Conservation (phyloP, 495 filamentous ascomycete species). For the Neurospora sp. region DNA sequence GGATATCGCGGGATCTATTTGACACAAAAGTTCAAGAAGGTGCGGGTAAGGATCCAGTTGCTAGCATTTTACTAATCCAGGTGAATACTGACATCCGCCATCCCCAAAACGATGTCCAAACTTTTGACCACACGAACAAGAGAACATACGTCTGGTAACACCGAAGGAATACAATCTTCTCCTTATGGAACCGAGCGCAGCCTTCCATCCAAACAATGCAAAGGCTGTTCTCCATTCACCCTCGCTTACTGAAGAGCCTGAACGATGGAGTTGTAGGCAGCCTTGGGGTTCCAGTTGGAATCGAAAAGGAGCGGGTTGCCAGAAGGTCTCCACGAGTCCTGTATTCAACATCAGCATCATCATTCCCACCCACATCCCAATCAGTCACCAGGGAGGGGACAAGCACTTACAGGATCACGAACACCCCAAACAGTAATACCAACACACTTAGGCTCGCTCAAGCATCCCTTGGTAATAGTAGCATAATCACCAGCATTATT, state of each 20-base stretch:
- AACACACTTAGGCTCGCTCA: constrained; percentile 54
- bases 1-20: too few species aligned
- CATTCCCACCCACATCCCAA: background rate
- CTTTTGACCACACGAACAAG: background rate
- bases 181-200: background rate
- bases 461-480: constrained; percentile 53
- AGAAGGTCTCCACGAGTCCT: constrained; percentile 56
- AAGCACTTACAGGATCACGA: constrained; percentile 44
- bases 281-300: constrained; percentile 50
- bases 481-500: constrained; percentile 51
- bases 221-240: background rate
- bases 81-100: too few species aligned
- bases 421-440: constrained; percentile 75
- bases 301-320: constrained; percentile 56
- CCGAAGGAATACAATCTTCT: background rate
- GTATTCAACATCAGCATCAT: constrained; percentile 2
- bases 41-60: too few species aligned
- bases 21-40: too few species aligned
- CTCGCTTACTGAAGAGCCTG: constrained; percentile 29
- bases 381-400: background rate
- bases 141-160: background rate
- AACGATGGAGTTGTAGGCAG: constrained; percentile 52
- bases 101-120: too few species aligned
- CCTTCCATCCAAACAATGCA: too few species aligned
- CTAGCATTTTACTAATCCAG: too few species aligned